Evolutionary conservation across 257 asterid genomes (phyloP), one percentile per base, ranked within the genome.

Genomic region (Thymus mandschuricus): DNA sequence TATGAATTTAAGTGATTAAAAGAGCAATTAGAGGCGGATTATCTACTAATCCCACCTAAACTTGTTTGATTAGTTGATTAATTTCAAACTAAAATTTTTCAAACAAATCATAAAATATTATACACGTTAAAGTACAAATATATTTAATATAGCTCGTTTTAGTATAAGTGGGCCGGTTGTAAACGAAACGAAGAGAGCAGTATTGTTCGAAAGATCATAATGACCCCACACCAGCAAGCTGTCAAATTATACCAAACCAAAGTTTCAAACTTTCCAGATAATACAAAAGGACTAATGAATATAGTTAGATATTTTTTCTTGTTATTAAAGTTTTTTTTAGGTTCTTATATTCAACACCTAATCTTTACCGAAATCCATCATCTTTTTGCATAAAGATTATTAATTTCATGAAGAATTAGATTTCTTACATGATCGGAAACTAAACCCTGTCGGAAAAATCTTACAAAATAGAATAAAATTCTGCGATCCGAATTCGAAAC

Each of bases 341-440:
- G 48, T n/a, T 54, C 41, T 56, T 43, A 5, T 12, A 60, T 56
- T 76, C 76, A 75, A 54, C 80, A 76, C 76, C 75, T 76, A 76
- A 70, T 52, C 66, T 48, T 13, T 54, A 21, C 21, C 21, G 21
- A 21, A 21, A 21, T 21, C 21, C 21, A 21, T 21, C 21, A 21
- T 21, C 21, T 21, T 21, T 21, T 21, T 21, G 21, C 21, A 30
- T 55, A 58, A 56, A 64, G 62, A 44, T 9, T 66, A 9, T 15
- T 4, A 45, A 10, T 4, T 12, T 21, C 38, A 29, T 3, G 57
- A 28, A 5, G 57, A 43, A 15, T 38, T 56, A 5, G 57, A 43
- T 8, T 38, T 56, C 11, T 56, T 29, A 55, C 60, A 2, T 28
- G 13, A 52, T 55, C 34, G 52, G 21, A 21, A 21, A 21, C 21